Percentiles rank a stretch among this genome's conserved stretches.
Evolutionary conservation across 805 yeast species (phyloP).

Genomic region (Tetrapisispora iriomotensis): DNA sequence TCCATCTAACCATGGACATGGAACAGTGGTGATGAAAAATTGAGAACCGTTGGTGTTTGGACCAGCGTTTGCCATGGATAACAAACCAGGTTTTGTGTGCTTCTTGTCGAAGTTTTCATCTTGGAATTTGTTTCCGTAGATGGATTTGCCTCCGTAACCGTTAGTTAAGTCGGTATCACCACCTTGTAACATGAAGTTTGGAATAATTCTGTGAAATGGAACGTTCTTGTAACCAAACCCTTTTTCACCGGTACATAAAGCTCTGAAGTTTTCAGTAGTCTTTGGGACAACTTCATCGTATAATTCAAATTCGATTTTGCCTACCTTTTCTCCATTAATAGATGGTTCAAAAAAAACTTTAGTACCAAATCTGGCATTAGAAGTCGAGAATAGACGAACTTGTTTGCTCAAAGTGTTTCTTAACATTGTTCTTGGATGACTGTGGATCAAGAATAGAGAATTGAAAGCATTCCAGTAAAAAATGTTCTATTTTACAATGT

Average conservation of each 20-base stretch:
- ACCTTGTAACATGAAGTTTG: constrained; percentile 94
- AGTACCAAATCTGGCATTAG: constrained; percentile 37
- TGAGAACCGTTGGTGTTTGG: constrained; percentile 90
- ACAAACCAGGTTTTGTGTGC: constrained; percentile 71
- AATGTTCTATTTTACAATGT: too few relatives aligned
- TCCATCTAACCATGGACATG: constrained; percentile 71
- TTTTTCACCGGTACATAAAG: constrained; percentile 82
- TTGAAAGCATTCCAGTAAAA: not conserved
- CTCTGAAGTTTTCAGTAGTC: constrained; percentile 75
- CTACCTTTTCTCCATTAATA: constrained; percentile 38
- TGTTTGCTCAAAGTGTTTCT: constrained; percentile 14
- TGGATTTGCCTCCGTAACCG: constrained; percentile 90
- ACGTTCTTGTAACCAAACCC: constrained; percentile 78
- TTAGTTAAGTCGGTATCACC: constrained; percentile 80
- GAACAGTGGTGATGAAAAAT: constrained; percentile 77
- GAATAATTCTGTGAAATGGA: constrained; percentile 88
- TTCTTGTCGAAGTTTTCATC: constrained; percentile 56
- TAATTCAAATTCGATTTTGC: constrained; percentile 29
- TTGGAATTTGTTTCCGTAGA: constrained; percentile 59
- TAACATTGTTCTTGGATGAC: constrained; percentile 8
- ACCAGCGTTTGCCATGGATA: constrained; percentile 91
- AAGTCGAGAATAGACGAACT: constrained; percentile 43
- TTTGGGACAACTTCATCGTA: constrained; percentile 48
- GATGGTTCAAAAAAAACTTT: constrained; percentile 51
- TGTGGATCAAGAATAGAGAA: not conserved